Evolutionary conservation across 352 stramenopile genomes (phyloP).

Genomic region (Blastocystis sp.): DNA sequence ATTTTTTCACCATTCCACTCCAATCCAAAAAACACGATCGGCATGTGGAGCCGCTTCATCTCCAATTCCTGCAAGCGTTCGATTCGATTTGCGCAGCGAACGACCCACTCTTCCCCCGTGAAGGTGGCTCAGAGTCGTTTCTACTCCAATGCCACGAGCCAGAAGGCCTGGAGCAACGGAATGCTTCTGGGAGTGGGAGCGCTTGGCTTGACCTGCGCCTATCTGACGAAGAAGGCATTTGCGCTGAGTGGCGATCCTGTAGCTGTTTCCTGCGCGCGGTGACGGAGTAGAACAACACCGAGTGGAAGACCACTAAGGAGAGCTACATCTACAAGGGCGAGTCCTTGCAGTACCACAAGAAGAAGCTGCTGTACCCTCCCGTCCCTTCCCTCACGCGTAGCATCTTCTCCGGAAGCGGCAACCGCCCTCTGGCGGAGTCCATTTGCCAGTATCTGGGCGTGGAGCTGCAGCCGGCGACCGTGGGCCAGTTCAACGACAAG

Average conservation of each 20-base stretch:
- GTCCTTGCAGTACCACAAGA: conserved; percentile 49
- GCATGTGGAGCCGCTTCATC: too few relatives aligned
- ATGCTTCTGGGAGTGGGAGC: conserved; percentile 30
- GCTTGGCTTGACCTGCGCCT: conserved; percentile 45
- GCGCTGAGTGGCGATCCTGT: conserved; percentile 32
- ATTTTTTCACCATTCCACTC: too few relatives aligned
- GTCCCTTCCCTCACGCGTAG: background rate
- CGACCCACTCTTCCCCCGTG: background rate
- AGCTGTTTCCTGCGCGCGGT: background rate
- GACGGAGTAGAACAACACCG: conserved; percentile 3
- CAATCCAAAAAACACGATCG: too few relatives aligned
- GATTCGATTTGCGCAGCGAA: background rate
- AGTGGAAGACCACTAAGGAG: conserved; percentile 40
- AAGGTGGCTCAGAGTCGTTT: background rate
- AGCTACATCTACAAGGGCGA: conserved; percentile 62
- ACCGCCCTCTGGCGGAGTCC: conserved; percentile 66
- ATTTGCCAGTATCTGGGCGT: conserved; percentile 70
- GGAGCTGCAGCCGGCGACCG: conserved; percentile 53
- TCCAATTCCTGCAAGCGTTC: too few relatives aligned
- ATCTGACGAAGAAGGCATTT: conserved; percentile 53
- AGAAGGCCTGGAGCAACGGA: conserved; percentile 24
- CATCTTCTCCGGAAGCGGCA: conserved; percentile 70
- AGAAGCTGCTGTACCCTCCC: conserved; percentile 34
- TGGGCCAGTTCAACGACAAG: conserved; percentile 58
- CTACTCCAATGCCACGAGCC: background rate